Evolutionary conservation across 371 early-diverging fungal genomes (phyloP).

Genomic region (Saksenaea vasiformis): DNA sequence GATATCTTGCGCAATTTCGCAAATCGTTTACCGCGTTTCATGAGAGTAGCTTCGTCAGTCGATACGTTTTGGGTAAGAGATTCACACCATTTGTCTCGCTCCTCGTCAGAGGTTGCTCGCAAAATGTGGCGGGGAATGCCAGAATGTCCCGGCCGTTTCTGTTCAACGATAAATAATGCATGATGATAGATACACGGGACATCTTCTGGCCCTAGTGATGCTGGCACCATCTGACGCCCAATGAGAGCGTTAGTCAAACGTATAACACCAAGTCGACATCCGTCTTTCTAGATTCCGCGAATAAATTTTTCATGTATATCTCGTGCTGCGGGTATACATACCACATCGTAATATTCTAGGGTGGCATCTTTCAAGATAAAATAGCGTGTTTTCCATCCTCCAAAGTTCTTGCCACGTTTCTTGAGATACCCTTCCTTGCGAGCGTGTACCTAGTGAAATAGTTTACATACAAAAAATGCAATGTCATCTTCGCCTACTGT

Average conservation of each 20-base stretch:
- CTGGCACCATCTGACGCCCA: constrained; percentile 25
- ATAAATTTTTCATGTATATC: too few species aligned
- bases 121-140: constrained; percentile 71
- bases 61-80: constrained; percentile 53
- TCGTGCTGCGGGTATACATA: not conserved
- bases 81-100: constrained; percentile 86
- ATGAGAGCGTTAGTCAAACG: constrained; percentile 56
- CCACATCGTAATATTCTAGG: constrained; percentile 72
- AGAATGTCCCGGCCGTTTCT: constrained; percentile 55
- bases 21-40: not conserved
- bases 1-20: constrained; percentile 8
- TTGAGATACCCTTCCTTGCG: constrained; percentile 80
- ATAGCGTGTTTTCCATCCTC: constrained; percentile 86
- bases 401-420: constrained; percentile 86
- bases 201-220: constrained; percentile 21
- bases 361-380: constrained; percentile 64
- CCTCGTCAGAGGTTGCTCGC: constrained; percentile 82
- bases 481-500: constrained; percentile 6
- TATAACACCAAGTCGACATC: constrained; percentile 48
- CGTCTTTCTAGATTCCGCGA: not conserved
- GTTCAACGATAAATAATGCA: constrained; percentile 77
- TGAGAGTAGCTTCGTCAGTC: constrained; percentile 15
- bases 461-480: not conserved
- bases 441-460: constrained; percentile 13
- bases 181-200: constrained; percentile 33